A percentile compares a stretch with the other conserved stretches of the same genome.
These are phyloP conservation scores for Boletus vinaceobasis DNA, from an alignment of 768 basidiomycete species.

Conservation along the genomic window DNA sequence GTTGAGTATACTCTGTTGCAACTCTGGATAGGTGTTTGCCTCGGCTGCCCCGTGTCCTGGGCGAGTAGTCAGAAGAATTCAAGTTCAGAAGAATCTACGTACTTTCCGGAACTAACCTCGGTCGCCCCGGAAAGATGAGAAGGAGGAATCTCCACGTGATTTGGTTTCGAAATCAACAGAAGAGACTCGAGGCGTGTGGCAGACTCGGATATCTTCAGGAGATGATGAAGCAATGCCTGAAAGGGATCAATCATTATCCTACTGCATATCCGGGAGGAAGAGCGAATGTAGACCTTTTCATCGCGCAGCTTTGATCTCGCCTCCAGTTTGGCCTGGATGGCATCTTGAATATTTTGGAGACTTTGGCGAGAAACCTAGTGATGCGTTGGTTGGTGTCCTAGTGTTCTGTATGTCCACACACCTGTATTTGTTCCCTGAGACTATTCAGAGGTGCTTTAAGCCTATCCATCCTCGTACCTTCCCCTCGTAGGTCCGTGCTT, in stretches of 20 bases:
- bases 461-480: slow-evolving; percentile 66
- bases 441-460: slow-evolving; percentile 65
- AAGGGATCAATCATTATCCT: slow-evolving; percentile 1
- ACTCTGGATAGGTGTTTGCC: slow-evolving; percentile 82
- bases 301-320: slow-evolving; percentile 76
- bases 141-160: slow-evolving; percentile 31
- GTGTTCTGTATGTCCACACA: slow-evolving; percentile 29
- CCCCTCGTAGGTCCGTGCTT: slow-evolving; percentile 87
- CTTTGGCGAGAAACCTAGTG: slow-evolving; percentile 54
- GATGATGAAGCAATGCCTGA: slow-evolving; percentile 78
- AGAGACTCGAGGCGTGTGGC: slow-evolving; percentile 85
- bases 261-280: neutral
- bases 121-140: slow-evolving; percentile 25
- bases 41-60: slow-evolving; percentile 57
- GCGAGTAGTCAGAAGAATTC: slow-evolving; percentile 4
- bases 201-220: slow-evolving; percentile 92
- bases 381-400: neutral
- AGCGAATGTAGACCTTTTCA: slow-evolving; percentile 56
- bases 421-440: slow-evolving; percentile 65
- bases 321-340: slow-evolving; percentile 74
- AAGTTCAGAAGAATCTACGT: neutral
- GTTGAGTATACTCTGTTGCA: slow-evolving; percentile 87
- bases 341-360: slow-evolving; percentile 63
- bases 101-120: slow-evolving; percentile 39
- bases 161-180: slow-evolving; percentile 58